Evolutionary conservation across 2,329 filamentous ascomycete genomes (phyloP), one percentile per base, ranked within the genome.

Genomic region (Aspergillus brasiliensis): DNA sequence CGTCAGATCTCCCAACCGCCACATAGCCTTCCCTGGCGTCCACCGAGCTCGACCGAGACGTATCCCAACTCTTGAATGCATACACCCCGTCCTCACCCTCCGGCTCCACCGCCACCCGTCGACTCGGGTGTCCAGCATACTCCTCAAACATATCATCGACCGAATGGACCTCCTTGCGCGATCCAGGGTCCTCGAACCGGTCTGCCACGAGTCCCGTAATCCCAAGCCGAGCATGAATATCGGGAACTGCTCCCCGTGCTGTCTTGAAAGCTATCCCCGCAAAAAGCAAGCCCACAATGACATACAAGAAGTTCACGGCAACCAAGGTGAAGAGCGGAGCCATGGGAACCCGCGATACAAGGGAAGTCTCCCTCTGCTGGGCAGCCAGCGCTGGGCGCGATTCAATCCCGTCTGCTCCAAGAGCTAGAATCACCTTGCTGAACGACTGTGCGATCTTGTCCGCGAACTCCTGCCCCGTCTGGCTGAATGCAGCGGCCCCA

Each of bases 381-480:
- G 27, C 48, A 2, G 48, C 37, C 1, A 52, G 8, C 8, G 56
- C 47, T 2, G 56, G 48, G 7, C 25, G 48, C 6, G 38, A 8
- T 13, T 58, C 48, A 1, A 58, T 2, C 2, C 21, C 23, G 1
- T 27, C 37, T 10, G 56, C 48, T 3, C 47, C 48, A 2, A 58
- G n/a, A 2, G 56, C 56, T 13, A 58, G 2, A 0, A 49, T 34
- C 2, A 58, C 31, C 17, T 57, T 44, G 21, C 57, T 52, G 15
- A 51, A 53, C 1, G 52, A 21, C n/a, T 21, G n/a, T 2, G 60
- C 52, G 6, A 59, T 17, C 38, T 48, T 19, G 19, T 59, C 48
- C 8, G 57, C 57, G 23, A 60, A 62, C 6, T 51, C 46, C 15
- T 57, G 60, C 1, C 51, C 57, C 1, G 60, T 40, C 2, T n/a